A percentile compares a stretch with the other conserved stretches of the same genome.
These are phyloP conservation scores for Aquilaria sinensis DNA, from an alignment of 345 rosid genomes.

Conservation along the genomic window DNA sequence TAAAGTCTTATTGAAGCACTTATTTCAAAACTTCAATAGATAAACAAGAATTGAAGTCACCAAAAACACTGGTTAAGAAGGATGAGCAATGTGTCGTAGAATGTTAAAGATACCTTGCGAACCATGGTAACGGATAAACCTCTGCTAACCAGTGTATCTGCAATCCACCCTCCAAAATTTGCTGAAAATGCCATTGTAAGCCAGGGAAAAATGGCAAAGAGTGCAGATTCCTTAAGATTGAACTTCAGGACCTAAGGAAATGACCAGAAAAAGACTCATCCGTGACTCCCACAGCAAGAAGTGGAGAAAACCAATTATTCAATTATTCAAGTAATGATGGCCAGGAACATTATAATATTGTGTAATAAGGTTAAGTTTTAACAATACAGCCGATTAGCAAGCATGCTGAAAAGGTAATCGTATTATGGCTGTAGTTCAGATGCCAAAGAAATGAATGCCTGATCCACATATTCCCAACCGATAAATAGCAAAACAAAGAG, in stretches of 20 bases:
- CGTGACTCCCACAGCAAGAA: background rate
- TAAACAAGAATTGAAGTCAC: no score
- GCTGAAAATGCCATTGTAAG: conserved; percentile 95
- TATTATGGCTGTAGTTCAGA: background rate
- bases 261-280: conserved; percentile 3
- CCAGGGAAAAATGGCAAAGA: conserved; percentile 84
- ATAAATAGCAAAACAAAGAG: no score
- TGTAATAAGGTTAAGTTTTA: background rate
- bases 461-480: no score
- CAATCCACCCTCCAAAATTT: conserved; percentile 94
- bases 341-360: background rate
- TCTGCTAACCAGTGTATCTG: conserved; percentile 81
- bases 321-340: background rate
- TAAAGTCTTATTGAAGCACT: no score
- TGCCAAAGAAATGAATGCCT: background rate
- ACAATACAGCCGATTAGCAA: background rate
- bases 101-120: conserved; percentile 59
- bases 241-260: conserved; percentile 69
- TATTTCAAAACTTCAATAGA: no score
- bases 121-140: conserved; percentile 77
- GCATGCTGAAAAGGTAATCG: background rate
- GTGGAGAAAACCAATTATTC: background rate
- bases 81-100: background rate
- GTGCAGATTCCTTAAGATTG: conserved; percentile 87
- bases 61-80: no score